These are phyloP conservation scores for Aspergillus hiratsukae DNA, from an alignment of 2,329 filamentous ascomycete species.

Conservation along the genomic window DNA sequence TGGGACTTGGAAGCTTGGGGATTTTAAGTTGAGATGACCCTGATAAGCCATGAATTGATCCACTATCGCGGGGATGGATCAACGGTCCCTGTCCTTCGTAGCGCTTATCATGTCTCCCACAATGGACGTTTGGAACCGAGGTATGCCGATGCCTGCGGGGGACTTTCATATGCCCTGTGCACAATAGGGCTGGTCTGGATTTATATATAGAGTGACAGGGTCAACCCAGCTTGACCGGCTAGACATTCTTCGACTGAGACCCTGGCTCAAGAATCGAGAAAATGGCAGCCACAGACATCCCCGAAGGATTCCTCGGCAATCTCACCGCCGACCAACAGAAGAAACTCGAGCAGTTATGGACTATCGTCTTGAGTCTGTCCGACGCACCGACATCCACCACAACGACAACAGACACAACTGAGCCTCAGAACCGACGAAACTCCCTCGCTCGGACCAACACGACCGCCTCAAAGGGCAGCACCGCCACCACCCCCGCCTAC, in stretches of 20 bases:
- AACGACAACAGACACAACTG: conserved; percentile 49
- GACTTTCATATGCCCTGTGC: background rate
- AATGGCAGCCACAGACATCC: conserved; percentile 10
- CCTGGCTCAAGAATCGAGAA: background rate
- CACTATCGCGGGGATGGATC: background rate
- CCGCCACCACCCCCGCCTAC: conserved; percentile 43
- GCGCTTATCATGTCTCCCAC: background rate
- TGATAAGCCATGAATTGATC: background rate
- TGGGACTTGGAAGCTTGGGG: background rate
- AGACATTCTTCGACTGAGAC: background rate
- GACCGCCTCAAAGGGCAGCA: conserved; percentile 55
- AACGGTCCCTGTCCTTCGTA: background rate
- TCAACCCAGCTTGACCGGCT: background rate
- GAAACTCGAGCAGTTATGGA: conserved; percentile 84
- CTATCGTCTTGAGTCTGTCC: conserved; percentile 56
- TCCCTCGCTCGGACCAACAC: conserved; percentile 33
- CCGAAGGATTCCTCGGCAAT: conserved; percentile 71
- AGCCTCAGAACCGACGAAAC: conserved; percentile 33
- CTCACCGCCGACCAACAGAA: conserved; percentile 79
- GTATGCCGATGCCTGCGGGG: background rate
- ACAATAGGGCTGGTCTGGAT: background rate
- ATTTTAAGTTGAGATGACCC: background rate
- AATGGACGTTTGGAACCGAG: background rate
- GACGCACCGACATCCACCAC: conserved; percentile 51
- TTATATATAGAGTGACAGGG: background rate